Percentiles rank a stretch among this genome's conserved stretches.
These are phyloP conservation scores for Eimeria falciformis DNA, from an alignment of 169 alveolate genomes.

Conservation along the genomic window DNA sequence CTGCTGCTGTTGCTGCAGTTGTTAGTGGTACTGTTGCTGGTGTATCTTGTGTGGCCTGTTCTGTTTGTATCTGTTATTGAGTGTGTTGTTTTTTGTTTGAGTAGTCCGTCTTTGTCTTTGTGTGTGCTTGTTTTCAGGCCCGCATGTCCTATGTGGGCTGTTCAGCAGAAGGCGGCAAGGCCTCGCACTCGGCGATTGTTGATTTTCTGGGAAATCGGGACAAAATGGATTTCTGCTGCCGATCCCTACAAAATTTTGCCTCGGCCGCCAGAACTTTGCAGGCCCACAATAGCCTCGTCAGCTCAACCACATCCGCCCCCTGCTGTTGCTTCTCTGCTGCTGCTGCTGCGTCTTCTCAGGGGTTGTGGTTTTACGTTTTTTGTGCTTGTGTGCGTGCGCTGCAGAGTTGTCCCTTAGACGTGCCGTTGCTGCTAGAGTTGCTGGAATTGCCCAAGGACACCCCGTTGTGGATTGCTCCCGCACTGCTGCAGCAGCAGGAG, in stretches of 20 bases:
- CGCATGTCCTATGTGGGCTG: constrained; percentile 15
- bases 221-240: constrained; percentile 45
- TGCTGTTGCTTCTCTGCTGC: neutral
- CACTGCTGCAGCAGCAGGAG: constrained; percentile 34
- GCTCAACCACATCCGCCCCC: neutral
- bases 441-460: neutral
- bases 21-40: neutral
- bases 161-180: neutral
- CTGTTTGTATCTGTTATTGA: neutral
- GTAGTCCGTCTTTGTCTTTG: neutral
- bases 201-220: constrained; percentile 17
- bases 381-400: neutral
- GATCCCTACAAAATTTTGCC: constrained; percentile 18
- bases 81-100: neutral
- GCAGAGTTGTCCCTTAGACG: constrained; percentile 27
- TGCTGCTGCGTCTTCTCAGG: neutral
- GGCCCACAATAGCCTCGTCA: constrained; percentile 7
- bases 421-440: constrained; percentile 27
- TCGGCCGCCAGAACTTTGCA: constrained; percentile 9
- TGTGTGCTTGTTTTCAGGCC: constrained; percentile 1
- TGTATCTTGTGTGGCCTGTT: neutral
- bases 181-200: neutral
- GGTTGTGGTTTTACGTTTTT: neutral
- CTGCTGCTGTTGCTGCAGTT: neutral
- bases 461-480: constrained; percentile 24